Conservation (phyloP, 129 eudicot genomes). For the Helianthus annuus region DNA sequence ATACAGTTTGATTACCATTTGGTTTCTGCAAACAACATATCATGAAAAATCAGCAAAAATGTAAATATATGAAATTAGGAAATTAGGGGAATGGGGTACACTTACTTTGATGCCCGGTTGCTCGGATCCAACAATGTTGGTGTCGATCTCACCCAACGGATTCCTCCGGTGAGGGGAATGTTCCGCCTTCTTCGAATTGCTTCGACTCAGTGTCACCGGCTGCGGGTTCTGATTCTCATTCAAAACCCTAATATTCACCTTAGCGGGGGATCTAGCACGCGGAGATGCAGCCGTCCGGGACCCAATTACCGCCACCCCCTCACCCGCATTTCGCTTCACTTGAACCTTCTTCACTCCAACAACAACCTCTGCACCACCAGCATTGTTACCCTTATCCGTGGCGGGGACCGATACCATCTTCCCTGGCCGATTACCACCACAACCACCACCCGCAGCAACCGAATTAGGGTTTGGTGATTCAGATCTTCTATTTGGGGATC, state of each 20-base stretch:
- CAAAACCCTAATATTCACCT: conserved; percentile 29
- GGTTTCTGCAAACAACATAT: conserved; percentile 38
- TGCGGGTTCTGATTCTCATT: conserved; percentile 58
- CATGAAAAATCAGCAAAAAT: background rate
- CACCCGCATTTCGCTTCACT: conserved; percentile 74
- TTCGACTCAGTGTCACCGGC: conserved; percentile 70
- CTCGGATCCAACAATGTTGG: conserved; percentile 45
- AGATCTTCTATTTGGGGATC: conserved; percentile 89
- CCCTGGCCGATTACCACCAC: conserved; percentile 51
- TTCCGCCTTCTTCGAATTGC: conserved; percentile 86
- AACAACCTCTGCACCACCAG: conserved; percentile 36
- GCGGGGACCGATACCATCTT: conserved; percentile 67
- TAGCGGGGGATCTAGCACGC: conserved; percentile 78
- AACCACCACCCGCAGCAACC: background rate
- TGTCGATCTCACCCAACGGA: conserved; percentile 81
- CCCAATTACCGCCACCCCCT: conserved; percentile 11
- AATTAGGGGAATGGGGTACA: background rate
- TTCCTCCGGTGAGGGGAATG: conserved; percentile 85
- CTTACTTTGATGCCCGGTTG: conserved; percentile 35
- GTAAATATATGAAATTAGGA: background rate
- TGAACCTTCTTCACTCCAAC: conserved; percentile 54
- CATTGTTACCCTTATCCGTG: conserved; percentile 52
- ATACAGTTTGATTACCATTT: conserved; percentile 36
- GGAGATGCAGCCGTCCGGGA: conserved; percentile 63
- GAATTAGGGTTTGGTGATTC: conserved; percentile 62